phyloP scores from a whole-genome alignment of 73 alveolate genomes.

The Blepharisma japonicum region DNA sequence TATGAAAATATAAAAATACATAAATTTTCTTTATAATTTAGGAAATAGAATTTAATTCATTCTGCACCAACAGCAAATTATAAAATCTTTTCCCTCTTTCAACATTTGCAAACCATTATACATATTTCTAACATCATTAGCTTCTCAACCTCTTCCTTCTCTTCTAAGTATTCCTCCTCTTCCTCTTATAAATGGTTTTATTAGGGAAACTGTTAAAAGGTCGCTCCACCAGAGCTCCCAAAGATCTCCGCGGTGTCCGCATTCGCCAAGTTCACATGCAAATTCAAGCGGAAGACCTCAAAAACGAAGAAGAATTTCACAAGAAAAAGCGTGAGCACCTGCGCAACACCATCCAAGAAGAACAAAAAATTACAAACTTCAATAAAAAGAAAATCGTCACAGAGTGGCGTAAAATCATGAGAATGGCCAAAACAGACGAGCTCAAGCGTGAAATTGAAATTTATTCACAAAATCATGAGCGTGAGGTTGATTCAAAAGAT shows the following conservation, averaged over 20 bases:
- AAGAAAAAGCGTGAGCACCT: conserved; percentile 64
- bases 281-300: conserved; percentile 39
- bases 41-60: no score
- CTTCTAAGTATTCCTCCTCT: no score
- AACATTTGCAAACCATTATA: no score
- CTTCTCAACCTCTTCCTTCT: no score
- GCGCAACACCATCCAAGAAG: conserved; percentile 62
- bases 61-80: no score
- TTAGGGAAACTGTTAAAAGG: conserved; percentile 82
- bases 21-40: no score
- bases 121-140: no score
- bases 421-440: conserved; percentile 96
- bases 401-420: conserved; percentile 97
- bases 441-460: conserved; percentile 89
- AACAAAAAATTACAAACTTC: conserved; percentile 76
- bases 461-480: conserved; percentile 90
- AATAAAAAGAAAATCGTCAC: conserved; percentile 91
- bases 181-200: conserved; percentile 55
- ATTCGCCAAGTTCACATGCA: conserved; percentile 26
- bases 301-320: conserved; percentile 67
- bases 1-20: no score
- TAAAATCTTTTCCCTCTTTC: no score
- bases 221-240: conserved; percentile 59
- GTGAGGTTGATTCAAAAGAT: conserved; percentile 98
- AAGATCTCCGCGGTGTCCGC: conserved; percentile 36